phyloP scores from a whole-genome alignment of 192 early-diverging fungal species.

The Spinellus fusiger region DNA sequence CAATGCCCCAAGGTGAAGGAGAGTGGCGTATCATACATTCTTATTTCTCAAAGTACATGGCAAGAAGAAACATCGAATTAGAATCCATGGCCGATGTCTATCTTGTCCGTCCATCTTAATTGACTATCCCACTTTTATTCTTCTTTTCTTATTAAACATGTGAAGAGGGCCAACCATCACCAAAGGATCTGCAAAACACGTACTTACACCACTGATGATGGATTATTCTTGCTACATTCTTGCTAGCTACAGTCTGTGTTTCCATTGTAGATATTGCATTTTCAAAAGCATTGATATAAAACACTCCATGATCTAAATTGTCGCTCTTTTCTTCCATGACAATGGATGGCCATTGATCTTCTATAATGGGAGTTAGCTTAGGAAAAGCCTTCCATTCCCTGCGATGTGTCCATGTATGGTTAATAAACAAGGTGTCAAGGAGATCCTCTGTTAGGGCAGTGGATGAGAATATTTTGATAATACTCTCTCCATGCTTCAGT shows the following conservation, averaged over 20 bases:
- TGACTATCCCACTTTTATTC: too few relatives aligned
- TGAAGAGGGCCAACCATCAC: slow-evolving; percentile 29
- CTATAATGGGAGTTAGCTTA: slow-evolving; percentile 25
- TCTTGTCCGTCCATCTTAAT: slow-evolving; percentile 39
- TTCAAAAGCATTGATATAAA: slow-evolving; percentile 58
- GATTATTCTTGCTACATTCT: slow-evolving; percentile 51
- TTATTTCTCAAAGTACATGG: slow-evolving; percentile 53
- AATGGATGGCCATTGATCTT: slow-evolving; percentile 11
- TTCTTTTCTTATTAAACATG: neutral
- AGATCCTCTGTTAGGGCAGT: slow-evolving; percentile 31
- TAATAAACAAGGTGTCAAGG: slow-evolving; percentile 39
- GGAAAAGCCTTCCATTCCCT: slow-evolving; percentile 61
- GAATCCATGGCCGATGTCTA: slow-evolving; percentile 65
- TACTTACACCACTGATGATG: slow-evolving; percentile 28
- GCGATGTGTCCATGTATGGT: slow-evolving; percentile 42
- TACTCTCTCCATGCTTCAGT: slow-evolving; percentile 34
- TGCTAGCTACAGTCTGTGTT: slow-evolving; percentile 50
- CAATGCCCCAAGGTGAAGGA: slow-evolving; percentile 50
- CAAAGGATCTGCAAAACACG: slow-evolving; percentile 17
- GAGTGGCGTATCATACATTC: slow-evolving; percentile 61
- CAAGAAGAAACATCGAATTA: slow-evolving; percentile 42
- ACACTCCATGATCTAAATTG: slow-evolving; percentile 37
- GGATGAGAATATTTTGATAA: slow-evolving; percentile 57
- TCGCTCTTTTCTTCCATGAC: slow-evolving; percentile 27
- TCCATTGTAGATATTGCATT: slow-evolving; percentile 64